Evolutionary conservation across 352 stramenopile species (phyloP).

Genomic region (Phytophthora chlamydospora): DNA sequence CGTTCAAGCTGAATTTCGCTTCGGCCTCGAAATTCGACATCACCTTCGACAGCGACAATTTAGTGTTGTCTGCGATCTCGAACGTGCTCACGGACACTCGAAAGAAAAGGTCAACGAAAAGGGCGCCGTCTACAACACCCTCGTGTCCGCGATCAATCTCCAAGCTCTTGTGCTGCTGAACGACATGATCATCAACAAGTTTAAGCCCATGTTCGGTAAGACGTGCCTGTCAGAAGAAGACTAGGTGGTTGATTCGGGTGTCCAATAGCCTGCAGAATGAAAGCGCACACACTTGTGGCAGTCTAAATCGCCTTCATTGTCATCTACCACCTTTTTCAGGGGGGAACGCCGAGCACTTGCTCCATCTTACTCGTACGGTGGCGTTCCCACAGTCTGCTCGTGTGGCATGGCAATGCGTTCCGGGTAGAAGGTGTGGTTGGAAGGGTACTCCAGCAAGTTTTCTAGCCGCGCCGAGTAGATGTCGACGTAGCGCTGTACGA

Average conservation of each 20-base stretch:
- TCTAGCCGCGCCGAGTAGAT: conserved; percentile 88
- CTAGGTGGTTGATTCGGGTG: no score
- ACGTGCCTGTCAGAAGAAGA: conserved; percentile 35
- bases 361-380: conserved; percentile 7
- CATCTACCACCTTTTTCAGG: no score
- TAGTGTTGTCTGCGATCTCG: conserved; percentile 37
- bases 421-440: conserved; percentile 87
- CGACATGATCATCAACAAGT: conserved; percentile 40
- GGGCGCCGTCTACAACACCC: conserved; percentile 44
- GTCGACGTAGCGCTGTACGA: conserved; percentile 87
- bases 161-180: conserved; percentile 50
- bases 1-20: conserved; percentile 41
- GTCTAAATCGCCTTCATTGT: no score
- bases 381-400: conserved; percentile 35
- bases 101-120: conserved; percentile 61
- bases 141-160: conserved; percentile 36
- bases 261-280: no score
- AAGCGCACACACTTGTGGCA: no score
- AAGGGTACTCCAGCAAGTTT: conserved; percentile 84
- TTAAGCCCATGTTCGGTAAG: conserved; percentile 49
- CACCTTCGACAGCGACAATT: conserved; percentile 42
- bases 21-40: conserved; percentile 51
- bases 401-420: conserved; percentile 68
- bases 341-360: no score
- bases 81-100: conserved; percentile 49